Base-by-base conservation (phyloP, 352 stramenopile genomes). In the Detonula confervacea region DNA sequence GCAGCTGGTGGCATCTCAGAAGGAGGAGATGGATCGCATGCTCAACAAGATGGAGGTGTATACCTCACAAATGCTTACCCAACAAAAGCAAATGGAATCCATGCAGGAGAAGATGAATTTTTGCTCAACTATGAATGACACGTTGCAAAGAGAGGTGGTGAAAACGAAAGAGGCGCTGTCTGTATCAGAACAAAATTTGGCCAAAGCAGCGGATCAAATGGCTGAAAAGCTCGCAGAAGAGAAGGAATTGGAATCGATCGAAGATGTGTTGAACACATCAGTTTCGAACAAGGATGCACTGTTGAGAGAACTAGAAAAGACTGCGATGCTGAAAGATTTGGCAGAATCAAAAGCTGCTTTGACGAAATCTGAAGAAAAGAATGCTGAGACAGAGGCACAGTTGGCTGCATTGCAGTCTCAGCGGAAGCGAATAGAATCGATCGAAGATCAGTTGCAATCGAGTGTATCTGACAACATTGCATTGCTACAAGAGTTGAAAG, bases 1-100 rank as follows among this genome's bases (percentile, higher is more conserved):
- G 33, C 22, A 55, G n/a, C 35, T 72, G 1, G 47, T 22, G 25
- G 63, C 29, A 25, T 72, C 63, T 22, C 63, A 68, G 12, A 68
- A 52, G 20, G 67, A 67, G 18, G 49, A 67, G 30, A 35, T 65
- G 39, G 65, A 51, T 64, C 55, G 9, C 1, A 49, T 51, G 55
- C 55, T 14, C 12, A 22, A 14, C 29, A 33, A 64, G 33, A 49
- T 64, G 30, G 30, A 51, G 8, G 3, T n/a, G 55, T 54, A 3
- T 4, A 20, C 46, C 2, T 54, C 46, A 29, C 46, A 54, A 46
- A 25, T 60, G 51, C 18, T 37, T 33, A 37, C 51, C 39, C 44
- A 70, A 24, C 24, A 24, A 70, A 70, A 55, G 7, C 12, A 70
- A 46, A 27, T 52, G 30, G 2, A 29, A 60, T 29, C n/a, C 1